Evolutionary conservation across 2,329 filamentous ascomycete genomes (phyloP), one percentile per base, ranked within the genome.

Genomic region (Venturia pyrina): DNA sequence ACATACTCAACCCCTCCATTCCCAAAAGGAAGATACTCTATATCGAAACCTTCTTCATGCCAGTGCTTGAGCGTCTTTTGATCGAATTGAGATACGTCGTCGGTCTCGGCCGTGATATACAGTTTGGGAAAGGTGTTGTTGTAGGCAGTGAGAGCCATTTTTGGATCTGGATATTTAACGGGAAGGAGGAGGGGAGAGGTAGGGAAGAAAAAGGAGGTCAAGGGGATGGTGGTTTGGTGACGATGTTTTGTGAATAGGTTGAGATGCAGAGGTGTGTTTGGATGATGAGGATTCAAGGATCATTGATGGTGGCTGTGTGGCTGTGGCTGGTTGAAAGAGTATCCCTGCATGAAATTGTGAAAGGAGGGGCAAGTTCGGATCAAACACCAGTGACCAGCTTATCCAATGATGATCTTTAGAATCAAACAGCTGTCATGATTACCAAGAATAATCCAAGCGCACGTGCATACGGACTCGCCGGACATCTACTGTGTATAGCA

Each of bases 11-110:
- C 75, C 21, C 82, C 81, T 19, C 82, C 80, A 46, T 82, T 80
- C 7, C 78, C 75, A 68, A 80, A 72, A 2, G 84, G 81, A 0
- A 87, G 72, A 70, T 88, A 88, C 34, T 79, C 75, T 2, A 85
- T 80, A 21, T 81, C 76, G 71, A 87, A 88, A 1, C 85, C 86
- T 72, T 88, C 86, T 48, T 84, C 80, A 40, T 78, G 75, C 83
- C 85, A 87, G 65, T 81, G 79, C 57, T 80, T 76, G 65, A 84
- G 73, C 0, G 79, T 82, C 53, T 81, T 78, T 21, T 77, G 72
- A 71, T 87, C 84, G 70, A 87, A 87, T 32, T 82, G 79, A n/a
- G 46, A 21, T 5, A 19, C 60, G 5, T 34, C 32, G 44, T 79
- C 76, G 15, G 79, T 79, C 68, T 83, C 81, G 34, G 80, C 78